Evolutionary conservation across 2,329 filamentous ascomycete genomes (phyloP).

Genomic region (Graphilbum ipis-grandicollis): DNA sequence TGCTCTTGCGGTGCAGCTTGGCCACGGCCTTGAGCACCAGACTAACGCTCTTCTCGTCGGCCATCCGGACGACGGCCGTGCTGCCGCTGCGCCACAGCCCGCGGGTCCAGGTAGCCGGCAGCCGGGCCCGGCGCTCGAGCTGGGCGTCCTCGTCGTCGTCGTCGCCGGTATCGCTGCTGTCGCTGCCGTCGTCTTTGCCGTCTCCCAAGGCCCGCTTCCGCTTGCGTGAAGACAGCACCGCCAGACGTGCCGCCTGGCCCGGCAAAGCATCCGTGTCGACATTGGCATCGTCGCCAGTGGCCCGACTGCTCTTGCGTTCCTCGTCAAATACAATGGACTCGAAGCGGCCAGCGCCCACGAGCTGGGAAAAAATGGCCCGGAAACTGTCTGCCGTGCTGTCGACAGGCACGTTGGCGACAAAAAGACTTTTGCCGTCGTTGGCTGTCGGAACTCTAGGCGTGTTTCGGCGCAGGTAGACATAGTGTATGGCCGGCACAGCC

Average conservation of each 20-base stretch:
- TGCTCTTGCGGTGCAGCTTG: conserved; percentile 39
- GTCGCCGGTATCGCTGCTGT: conserved; percentile 9
- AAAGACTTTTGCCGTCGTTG: conserved; percentile 64
- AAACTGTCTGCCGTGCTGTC: conserved; percentile 69
- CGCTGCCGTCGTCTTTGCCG: conserved; percentile 8
- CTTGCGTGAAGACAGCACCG: conserved; percentile 26
- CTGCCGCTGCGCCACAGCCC: conserved; percentile 55
- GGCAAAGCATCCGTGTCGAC: conserved; percentile 23
- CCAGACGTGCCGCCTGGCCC: conserved; percentile 21
- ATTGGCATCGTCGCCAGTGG: not conserved
- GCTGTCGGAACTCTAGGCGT: conserved; percentile 59
- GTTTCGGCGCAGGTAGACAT: conserved; percentile 75
- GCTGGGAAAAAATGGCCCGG: conserved; percentile 53
- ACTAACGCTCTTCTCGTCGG: conserved; percentile 65
- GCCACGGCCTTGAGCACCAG: conserved; percentile 58
- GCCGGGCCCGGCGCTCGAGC: conserved; percentile 1
- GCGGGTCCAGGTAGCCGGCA: conserved; percentile 61
- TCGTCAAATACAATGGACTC: conserved; percentile 63
- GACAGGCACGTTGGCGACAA: conserved; percentile 75
- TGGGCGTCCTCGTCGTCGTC: conserved; percentile 29
- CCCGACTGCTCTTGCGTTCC: conserved; percentile 19
- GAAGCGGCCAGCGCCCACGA: conserved; percentile 63
- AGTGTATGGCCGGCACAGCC: conserved; percentile 48
- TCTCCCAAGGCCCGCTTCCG: conserved; percentile 29
- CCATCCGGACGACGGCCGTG: conserved; percentile 66